Percentiles rank a stretch among this genome's conserved stretches.
phyloP scores from a whole-genome alignment of 2,329 filamentous ascomycete species.

The Magnaporthiopsis rhizophila region DNA sequence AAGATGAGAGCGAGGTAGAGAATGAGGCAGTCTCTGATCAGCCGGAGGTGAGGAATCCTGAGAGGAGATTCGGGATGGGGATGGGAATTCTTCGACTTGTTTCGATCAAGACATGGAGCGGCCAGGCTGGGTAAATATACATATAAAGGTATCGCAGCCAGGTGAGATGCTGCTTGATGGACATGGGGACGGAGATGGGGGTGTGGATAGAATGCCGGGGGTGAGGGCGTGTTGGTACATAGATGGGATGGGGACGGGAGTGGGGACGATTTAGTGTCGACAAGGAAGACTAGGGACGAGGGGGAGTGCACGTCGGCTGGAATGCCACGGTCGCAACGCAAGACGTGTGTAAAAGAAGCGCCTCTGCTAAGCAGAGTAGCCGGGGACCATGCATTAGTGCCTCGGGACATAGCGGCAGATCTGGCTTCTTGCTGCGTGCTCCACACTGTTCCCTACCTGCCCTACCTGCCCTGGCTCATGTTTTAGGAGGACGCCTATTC shows the following conservation, averaged over 20 bases:
- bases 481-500: not conserved
- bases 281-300: not conserved
- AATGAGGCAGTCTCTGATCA: conserved; percentile 1
- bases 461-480: not conserved
- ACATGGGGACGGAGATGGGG: no score
- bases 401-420: not conserved
- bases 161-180: not conserved
- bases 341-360: not conserved
- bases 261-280: no score
- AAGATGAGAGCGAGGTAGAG: not conserved
- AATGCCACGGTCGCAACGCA: not conserved
- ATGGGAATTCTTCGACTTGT: conserved; percentile 3
- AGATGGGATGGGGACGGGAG: not conserved
- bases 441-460: not conserved
- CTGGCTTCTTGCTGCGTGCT: not conserved
- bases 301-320: not conserved
- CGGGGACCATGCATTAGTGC: not conserved
- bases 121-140: not conserved
- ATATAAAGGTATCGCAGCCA: not conserved
- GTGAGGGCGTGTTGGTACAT: not conserved
- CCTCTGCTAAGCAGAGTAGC: not conserved
- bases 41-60: not conserved
- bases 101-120: not conserved
- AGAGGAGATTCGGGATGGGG: conserved; percentile 5
- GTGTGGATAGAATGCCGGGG: not conserved